These are phyloP conservation scores for Tulasnella sp. DNA, from an alignment of 768 basidiomycete genomes.

Conservation along the genomic window DNA sequence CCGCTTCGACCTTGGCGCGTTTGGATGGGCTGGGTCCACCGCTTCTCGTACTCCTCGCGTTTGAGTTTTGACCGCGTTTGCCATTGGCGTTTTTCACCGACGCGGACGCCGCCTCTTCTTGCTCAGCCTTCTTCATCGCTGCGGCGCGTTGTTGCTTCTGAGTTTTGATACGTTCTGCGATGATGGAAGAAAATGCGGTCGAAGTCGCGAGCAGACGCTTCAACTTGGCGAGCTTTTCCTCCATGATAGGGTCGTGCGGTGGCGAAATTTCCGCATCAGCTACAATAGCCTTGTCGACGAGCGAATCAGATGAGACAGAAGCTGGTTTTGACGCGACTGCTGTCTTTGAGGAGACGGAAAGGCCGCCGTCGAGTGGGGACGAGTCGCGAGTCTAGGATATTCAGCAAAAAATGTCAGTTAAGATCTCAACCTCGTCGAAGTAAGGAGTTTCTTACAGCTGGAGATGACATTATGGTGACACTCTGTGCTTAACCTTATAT, in stretches of 20 bases:
- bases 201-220: conserved; percentile 4
- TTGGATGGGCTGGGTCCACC: background rate
- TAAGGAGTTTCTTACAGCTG: no score
- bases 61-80: background rate
- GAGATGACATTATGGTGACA: no score
- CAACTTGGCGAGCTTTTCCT: conserved; percentile 1
- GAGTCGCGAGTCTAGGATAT: no score
- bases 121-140: background rate
- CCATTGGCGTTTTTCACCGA: background rate
- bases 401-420: no score
- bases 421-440: no score
- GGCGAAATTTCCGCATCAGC: no score
- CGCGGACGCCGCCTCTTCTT: background rate
- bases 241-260: background rate
- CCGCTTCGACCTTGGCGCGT: conserved; percentile 5
- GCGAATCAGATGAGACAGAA: no score
- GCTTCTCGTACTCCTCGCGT: background rate
- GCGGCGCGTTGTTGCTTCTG: conserved; percentile 4
- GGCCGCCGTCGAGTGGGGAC: no score
- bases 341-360: no score
- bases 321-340: no score
- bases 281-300: no score
- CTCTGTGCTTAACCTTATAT: no score
- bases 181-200: conserved; percentile 14
- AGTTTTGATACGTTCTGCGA: conserved; percentile 11